Evolutionary conservation across 805 yeast genomes (phyloP).

Genomic region (Teunomyces gatunensis): DNA sequence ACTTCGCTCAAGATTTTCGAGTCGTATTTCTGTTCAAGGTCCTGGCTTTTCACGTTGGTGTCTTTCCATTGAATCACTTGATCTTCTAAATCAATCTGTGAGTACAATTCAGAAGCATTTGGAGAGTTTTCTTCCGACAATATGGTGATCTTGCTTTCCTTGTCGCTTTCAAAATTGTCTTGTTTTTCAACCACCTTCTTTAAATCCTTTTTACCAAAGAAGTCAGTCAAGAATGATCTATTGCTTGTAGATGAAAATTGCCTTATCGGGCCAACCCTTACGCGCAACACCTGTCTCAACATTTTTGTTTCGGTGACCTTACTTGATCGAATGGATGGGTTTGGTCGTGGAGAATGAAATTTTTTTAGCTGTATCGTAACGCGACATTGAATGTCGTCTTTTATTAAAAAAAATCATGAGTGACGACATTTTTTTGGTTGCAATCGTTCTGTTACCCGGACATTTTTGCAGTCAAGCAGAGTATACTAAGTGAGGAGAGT

Average conservation of each 20-base stretch:
- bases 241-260: neutral
- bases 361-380: neutral
- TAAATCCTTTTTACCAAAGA: conserved; percentile 32
- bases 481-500: neutral
- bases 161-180: conserved; percentile 34
- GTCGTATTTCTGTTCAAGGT: conserved; percentile 28
- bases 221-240: conserved; percentile 11
- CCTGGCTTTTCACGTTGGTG: conserved; percentile 18
- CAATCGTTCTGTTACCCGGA: conserved; percentile 1
- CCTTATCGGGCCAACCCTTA: conserved; percentile 2
- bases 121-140: conserved; percentile 38
- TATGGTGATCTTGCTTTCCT: conserved; percentile 31
- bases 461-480: conserved; percentile 3
- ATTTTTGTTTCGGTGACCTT: neutral
- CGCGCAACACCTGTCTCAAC: conserved; percentile 1
- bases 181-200: conserved; percentile 37
- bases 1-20: conserved; percentile 21
- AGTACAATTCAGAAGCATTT: conserved; percentile 20
- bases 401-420: too few species aligned
- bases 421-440: neutral
- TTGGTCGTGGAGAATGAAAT: neutral
- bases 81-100: conserved; percentile 32
- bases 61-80: conserved; percentile 36
- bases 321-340: too few species aligned
- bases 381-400: neutral